A percentile compares a stretch with the other conserved stretches of the same genome.
phyloP scores from a whole-genome alignment of 2,329 filamentous ascomycete genomes.

The Pestalotiopsis sp. region DNA sequence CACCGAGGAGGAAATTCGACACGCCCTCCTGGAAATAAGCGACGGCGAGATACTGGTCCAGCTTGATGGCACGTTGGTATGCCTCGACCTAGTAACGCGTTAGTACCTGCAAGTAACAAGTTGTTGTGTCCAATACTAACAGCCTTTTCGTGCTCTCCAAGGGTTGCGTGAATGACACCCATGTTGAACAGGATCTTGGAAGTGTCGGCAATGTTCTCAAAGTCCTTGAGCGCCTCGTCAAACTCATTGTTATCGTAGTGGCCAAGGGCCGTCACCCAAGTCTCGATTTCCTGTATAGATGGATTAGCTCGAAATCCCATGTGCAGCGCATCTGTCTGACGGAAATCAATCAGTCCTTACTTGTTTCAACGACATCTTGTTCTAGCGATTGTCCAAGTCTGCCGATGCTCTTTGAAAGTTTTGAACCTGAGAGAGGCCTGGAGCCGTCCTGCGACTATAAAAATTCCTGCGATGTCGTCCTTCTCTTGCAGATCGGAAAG shows the following conservation, averaged over 20 bases:
- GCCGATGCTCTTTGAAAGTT: not conserved
- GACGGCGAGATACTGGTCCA: slow-evolving; percentile 95
- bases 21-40: slow-evolving; percentile 99
- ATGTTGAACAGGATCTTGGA: slow-evolving; percentile 99
- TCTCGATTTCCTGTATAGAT: slow-evolving; percentile 85
- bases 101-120: slow-evolving; percentile 11
- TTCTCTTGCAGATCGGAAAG: not conserved
- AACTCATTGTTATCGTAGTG: slow-evolving; percentile 98
- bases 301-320: slow-evolving; percentile 16
- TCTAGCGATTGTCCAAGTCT: not conserved
- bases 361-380: slow-evolving; percentile 37
- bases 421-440: not conserved
- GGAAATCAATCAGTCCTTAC: slow-evolving; percentile 16
- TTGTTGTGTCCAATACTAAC: slow-evolving; percentile 56
- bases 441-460: slow-evolving; percentile 16
- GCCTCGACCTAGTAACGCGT: slow-evolving; percentile 73
- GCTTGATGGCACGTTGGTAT: slow-evolving; percentile 86
- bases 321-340: slow-evolving; percentile 11
- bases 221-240: slow-evolving; percentile 82
- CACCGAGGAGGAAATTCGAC: slow-evolving; percentile 94
- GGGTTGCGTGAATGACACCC: slow-evolving; percentile 94
- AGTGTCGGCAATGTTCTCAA: slow-evolving; percentile 87
- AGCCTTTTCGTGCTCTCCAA: slow-evolving; percentile 94
- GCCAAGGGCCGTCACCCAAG: slow-evolving; percentile 89
- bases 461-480: not conserved